Percentiles rank a stretch among this genome's conserved stretches.
These are phyloP conservation scores for Penicillium bialowiezense DNA, from an alignment of 495 filamentous ascomycete genomes.

Conservation along the genomic window DNA sequence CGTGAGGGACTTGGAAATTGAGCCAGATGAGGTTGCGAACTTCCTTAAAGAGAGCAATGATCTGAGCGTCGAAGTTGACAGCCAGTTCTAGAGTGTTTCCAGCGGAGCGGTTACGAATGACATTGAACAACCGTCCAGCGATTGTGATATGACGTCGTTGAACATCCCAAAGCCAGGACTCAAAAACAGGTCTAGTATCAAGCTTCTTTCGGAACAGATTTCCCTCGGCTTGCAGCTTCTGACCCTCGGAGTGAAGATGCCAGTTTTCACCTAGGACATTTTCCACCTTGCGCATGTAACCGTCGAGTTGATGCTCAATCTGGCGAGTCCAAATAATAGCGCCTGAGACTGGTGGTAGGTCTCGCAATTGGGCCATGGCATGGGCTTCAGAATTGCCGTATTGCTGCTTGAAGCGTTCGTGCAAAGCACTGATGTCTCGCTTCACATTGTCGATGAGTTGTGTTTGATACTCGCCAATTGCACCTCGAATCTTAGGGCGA, in stretches of 20 bases:
- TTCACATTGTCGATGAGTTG: slow-evolving; percentile 97
- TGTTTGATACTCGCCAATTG: slow-evolving; percentile 95
- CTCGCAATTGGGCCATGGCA: slow-evolving; percentile 93
- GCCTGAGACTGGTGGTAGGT: slow-evolving; percentile 91
- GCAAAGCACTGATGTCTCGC: slow-evolving; percentile 84
- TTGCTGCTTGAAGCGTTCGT: slow-evolving; percentile 97
- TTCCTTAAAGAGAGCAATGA: slow-evolving; percentile 97
- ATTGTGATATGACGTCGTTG: slow-evolving; percentile 84
- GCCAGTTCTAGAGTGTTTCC: slow-evolving; percentile 82
- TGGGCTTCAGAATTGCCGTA: slow-evolving; percentile 98
- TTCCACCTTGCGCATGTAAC: slow-evolving; percentile 97
- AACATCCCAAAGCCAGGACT: slow-evolving; percentile 91
- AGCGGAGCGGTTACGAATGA: slow-evolving; percentile 78
- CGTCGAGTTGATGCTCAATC: slow-evolving; percentile 90
- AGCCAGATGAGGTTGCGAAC: slow-evolving; percentile 95
- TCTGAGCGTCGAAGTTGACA: slow-evolving; percentile 95
- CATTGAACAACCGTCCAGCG: slow-evolving; percentile 84
- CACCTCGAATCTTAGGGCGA: slow-evolving; percentile 93
- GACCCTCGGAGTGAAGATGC: slow-evolving; percentile 89
- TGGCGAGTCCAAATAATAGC: slow-evolving; percentile 96
- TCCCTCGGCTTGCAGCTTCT: slow-evolving; percentile 86
- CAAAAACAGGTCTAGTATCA: slow-evolving; percentile 87
- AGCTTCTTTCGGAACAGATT: slow-evolving; percentile 93
- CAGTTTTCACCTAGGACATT: slow-evolving; percentile 92
- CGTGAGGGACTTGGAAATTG: slow-evolving; percentile 86